Evolutionary conservation across 2,329 filamentous ascomycete genomes (phyloP), one percentile per base, ranked within the genome.

Genomic region (Penicillium decumbens): DNA sequence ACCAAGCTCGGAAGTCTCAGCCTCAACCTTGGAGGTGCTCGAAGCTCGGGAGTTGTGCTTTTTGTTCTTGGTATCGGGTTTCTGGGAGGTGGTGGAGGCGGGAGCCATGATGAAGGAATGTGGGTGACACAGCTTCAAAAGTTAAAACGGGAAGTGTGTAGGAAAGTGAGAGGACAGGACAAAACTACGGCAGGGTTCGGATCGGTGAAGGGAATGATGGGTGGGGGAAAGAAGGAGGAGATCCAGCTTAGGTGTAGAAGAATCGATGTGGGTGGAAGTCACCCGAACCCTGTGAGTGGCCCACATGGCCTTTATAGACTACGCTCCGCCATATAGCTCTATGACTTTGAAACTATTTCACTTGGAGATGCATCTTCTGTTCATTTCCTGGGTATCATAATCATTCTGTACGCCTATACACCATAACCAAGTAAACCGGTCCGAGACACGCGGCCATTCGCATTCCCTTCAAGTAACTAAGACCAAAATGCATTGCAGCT

Each of bases 21-120:
- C 44, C 6, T 66, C 64, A 29, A 62, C 33, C 52, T 62, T 63
- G 38, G 65, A 63, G 33, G 56, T 56, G 45, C 58, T 61, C 25
- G 66, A 65, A 50, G 56, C 59, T 56, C 55, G 82, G 56, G 77
- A 66, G 45, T 70, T 74, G 77, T 69, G 72, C 47, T 67, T 70
- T 79, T 87, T 87, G 78, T 85, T 87, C 74, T 80, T 82, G 56
- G 77, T 57, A 77, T 74, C 58, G 85, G 78, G 73, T 85, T 85
- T 69, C 82, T 79, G 62, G 33, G 41, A n/a, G 45, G 81, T 77
- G 56, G 79, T 70, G 59, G 82, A 66, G 47, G 82, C 77, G 70
- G 88, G 79, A 60, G 70, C 66, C 87, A 90, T 87, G 52, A 53
- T 70, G 10, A 27, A 27, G 64, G 49, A 58, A 57, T 54, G 51